These are phyloP conservation scores for Tubosaeta brunneosetosa DNA, from an alignment of 768 basidiomycete species.

Conservation along the genomic window DNA sequence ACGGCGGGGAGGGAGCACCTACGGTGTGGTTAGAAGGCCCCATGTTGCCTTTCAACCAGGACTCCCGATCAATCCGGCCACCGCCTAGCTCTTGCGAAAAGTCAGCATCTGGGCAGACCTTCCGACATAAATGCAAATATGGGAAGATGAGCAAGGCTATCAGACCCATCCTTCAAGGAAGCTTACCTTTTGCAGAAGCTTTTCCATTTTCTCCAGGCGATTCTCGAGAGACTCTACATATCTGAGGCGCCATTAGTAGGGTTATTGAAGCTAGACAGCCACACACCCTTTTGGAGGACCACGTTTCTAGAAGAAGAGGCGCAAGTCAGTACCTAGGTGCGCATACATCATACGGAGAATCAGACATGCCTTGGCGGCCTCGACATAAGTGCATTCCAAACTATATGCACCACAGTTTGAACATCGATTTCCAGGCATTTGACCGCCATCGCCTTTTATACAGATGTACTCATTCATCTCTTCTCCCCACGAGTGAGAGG, in stretches of 20 bases:
- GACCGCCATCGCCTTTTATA: constrained; percentile 53
- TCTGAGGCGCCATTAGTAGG: constrained; percentile 26
- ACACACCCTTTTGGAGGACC: constrained; percentile 36
- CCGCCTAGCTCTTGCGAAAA: constrained; percentile 55
- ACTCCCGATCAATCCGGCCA: constrained; percentile 35
- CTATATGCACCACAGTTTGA: constrained; percentile 50
- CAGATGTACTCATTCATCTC: neutral
- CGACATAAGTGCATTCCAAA: constrained; percentile 51
- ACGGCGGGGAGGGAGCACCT: constrained; percentile 8
- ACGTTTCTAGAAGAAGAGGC: constrained; percentile 31
- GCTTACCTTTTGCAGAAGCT: constrained; percentile 47
- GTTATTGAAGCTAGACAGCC: neutral
- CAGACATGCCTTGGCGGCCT: constrained; percentile 46
- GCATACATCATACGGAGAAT: neutral
- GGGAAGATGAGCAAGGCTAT: neutral
- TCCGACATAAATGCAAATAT: neutral
- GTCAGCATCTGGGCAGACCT: constrained; percentile 62
- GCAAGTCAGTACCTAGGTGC: neutral
- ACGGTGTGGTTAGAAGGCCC: constrained; percentile 12
- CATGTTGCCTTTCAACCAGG: constrained; percentile 26
- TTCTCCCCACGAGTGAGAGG: neutral
- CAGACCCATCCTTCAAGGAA: neutral
- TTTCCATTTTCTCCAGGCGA: constrained; percentile 62
- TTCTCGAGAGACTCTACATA: constrained; percentile 61
- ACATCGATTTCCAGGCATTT: constrained; percentile 50